Percentiles rank a stretch among this genome's conserved stretches.
Conservation (phyloP, 2,329 filamentous ascomycete species). For the Exophiala phaeomuriformis region DNA sequence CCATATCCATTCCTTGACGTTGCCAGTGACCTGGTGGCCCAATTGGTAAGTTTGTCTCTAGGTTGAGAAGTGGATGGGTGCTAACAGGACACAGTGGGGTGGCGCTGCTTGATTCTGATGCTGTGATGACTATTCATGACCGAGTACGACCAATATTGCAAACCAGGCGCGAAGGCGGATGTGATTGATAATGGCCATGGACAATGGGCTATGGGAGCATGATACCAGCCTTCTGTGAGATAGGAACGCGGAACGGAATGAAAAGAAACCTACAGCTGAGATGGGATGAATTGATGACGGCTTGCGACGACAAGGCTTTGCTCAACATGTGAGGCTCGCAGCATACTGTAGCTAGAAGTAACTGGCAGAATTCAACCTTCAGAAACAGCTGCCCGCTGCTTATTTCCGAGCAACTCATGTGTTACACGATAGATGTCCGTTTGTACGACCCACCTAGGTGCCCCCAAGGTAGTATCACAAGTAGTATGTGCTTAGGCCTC, state of each 20-base stretch:
- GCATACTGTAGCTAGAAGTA: too few species aligned
- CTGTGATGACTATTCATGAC: conserved; percentile 2
- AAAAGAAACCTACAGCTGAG: background rate
- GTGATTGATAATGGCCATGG: background rate
- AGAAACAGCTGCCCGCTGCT: too few species aligned
- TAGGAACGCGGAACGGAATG: background rate
- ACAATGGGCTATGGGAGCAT: background rate
- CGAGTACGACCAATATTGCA: background rate
- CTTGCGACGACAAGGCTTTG: too few species aligned
- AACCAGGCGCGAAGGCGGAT: background rate
- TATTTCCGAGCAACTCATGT: too few species aligned
- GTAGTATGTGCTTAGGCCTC: too few species aligned
- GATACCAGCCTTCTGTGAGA: background rate
- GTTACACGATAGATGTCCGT: too few species aligned
- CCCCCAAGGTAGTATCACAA: too few species aligned
- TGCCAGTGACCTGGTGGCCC: conserved; percentile 84
- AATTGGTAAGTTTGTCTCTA: conserved; percentile 64
- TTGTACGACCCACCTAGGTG: too few species aligned
- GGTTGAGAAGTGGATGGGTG: conserved; percentile 35
- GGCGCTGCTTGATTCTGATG: conserved; percentile 14
- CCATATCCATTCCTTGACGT: conserved; percentile 95
- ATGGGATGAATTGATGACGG: too few species aligned
- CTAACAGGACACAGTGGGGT: conserved; percentile 19
- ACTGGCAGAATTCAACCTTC: too few species aligned
- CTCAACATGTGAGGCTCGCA: too few species aligned